Evolutionary conservation across 1,139 yeast genomes (phyloP).

Genomic region (Magnusiomyces fungicola): DNA sequence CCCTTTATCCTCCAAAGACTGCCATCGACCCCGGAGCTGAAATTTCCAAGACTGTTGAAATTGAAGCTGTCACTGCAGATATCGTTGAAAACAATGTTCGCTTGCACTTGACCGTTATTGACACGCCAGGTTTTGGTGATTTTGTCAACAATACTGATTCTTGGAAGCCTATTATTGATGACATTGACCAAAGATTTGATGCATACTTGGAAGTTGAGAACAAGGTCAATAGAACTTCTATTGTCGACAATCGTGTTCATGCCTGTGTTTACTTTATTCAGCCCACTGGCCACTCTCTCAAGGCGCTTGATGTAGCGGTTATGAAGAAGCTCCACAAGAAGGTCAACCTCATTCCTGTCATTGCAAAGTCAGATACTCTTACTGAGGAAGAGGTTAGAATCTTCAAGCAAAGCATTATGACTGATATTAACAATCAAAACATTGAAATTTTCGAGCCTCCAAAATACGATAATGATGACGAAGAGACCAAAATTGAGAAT

Average conservation of each 20-base stretch:
- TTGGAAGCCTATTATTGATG: conserved; percentile 92
- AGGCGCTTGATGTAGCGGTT: conserved; percentile 80
- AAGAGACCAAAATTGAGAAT: conserved; percentile 60
- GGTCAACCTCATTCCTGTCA: conserved; percentile 88
- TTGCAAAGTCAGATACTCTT: conserved; percentile 90
- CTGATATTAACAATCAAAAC: conserved; percentile 68
- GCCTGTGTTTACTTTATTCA: conserved; percentile 96
- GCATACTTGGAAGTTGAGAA: conserved; percentile 86
- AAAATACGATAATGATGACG: conserved; percentile 77
- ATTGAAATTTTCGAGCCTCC: conserved; percentile 78
- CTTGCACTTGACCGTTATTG: conserved; percentile 75
- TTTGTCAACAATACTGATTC: conserved; percentile 78
- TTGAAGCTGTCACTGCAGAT: conserved; percentile 61
- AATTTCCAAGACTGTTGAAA: conserved; percentile 44
- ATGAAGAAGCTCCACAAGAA: conserved; percentile 86
- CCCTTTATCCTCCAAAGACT: conserved; percentile 44
- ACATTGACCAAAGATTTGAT: conserved; percentile 81
- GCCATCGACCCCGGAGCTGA: conserved; percentile 31
- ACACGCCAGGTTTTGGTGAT: conserved; percentile 94
- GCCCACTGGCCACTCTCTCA: conserved; percentile 93
- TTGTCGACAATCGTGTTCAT: conserved; percentile 88
- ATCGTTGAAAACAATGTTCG: conserved; percentile 93
- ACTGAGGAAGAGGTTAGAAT: conserved; percentile 75
- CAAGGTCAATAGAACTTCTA: conserved; percentile 67
- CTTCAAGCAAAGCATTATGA: conserved; percentile 64